Evolutionary conservation across 2,329 filamentous ascomycete species (phyloP).

Genomic region (Fusarium robinianum): DNA sequence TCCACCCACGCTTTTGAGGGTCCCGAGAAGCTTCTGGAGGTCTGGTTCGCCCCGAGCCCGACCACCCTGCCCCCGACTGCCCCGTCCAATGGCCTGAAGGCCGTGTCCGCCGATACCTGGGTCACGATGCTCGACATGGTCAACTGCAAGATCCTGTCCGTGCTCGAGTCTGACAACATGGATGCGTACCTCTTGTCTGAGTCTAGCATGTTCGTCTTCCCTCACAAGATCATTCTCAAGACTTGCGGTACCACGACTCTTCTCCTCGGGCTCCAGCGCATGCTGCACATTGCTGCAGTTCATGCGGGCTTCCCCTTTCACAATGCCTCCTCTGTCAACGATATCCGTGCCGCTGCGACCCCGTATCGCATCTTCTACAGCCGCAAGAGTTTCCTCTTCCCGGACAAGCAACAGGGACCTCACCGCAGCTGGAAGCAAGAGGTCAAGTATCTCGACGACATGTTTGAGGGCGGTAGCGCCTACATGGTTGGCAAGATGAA

Average conservation of each 20-base stretch:
- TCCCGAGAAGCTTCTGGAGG: conserved; percentile 97
- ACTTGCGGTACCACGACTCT: conserved; percentile 97
- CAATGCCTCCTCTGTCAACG: conserved; percentile 66
- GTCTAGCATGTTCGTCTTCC: conserved; percentile 99
- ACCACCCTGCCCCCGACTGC: conserved; percentile 71
- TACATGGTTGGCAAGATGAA: conserved; percentile 99
- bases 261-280: conserved; percentile 83
- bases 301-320: conserved; percentile 88
- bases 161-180: conserved; percentile 89
- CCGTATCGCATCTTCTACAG: conserved; percentile 98
- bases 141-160: conserved; percentile 96
- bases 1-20: conserved; percentile 96
- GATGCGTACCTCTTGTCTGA: conserved; percentile 97
- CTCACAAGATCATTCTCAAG: conserved; percentile 99
- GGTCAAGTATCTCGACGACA: conserved; percentile 87
- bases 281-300: conserved; percentile 87
- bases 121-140: conserved; percentile 97
- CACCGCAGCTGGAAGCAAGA: conserved; percentile 98
- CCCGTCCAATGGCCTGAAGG: conserved; percentile 79
- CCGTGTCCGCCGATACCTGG: conserved; percentile 82
- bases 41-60: conserved; percentile 91
- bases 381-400: conserved; percentile 97
- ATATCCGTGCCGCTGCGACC: conserved; percentile 76
- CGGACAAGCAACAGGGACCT: conserved; percentile 89
- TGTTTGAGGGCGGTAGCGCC: conserved; percentile 89